These are phyloP conservation scores for Aquilaria yunnanensis DNA, from an alignment of 345 rosid species.

Conservation along the genomic window DNA sequence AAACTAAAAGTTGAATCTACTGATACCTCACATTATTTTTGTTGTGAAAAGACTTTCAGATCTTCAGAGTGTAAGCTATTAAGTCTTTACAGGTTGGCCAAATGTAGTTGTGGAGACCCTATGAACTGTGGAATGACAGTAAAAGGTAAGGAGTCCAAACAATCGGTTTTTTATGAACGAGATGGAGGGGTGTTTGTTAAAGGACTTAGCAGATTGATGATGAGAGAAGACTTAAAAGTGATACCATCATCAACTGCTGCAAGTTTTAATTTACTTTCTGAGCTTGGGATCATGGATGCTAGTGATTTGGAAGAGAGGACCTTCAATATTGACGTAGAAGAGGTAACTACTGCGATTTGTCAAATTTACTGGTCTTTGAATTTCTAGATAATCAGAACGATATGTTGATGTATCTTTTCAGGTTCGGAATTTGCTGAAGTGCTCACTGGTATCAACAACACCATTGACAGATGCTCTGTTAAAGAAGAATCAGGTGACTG, in stretches of 20 bases:
- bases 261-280: conserved; percentile 10
- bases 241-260: conserved; percentile 9
- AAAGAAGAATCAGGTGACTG: background rate
- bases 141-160: background rate
- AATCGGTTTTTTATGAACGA: background rate
- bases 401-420: conserved; percentile 7
- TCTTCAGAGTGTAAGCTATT: background rate
- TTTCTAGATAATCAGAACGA: background rate
- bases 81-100: background rate
- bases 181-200: conserved; percentile 16
- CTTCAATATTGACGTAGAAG: background rate
- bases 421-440: conserved; percentile 16
- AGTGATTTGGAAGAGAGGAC: conserved; percentile 9
- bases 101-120: conserved; percentile 4
- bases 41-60: background rate
- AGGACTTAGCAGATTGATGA: background rate
- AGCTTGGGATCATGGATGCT: conserved; percentile 7
- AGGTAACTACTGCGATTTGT: conserved; percentile 8
- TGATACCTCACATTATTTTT: background rate
- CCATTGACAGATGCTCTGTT: conserved; percentile 17
- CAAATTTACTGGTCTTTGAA: background rate
- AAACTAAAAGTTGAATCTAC: conserved; percentile 10
- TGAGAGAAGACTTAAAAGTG: conserved; percentile 14
- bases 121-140: background rate
- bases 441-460: conserved; percentile 9